Evolutionary conservation across 2,329 filamentous ascomycete genomes (phyloP), one percentile per base, ranked within the genome.

Genomic region (Lachnellula subtilissima): DNA sequence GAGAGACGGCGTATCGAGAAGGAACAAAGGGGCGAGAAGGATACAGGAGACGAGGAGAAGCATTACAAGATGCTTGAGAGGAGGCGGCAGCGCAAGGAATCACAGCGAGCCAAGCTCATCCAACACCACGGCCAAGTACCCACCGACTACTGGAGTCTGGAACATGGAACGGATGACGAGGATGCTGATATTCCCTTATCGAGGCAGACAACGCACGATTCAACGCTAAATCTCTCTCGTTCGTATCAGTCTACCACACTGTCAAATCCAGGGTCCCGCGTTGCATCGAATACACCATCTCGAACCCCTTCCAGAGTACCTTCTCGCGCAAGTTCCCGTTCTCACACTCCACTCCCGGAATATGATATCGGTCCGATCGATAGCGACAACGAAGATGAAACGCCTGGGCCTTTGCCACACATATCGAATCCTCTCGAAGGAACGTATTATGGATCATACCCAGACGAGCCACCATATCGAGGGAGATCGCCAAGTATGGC

Each of bases 1-100:
- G 94, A 99, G 71, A 89, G 90, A 65, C 81, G 85, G 56, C 84
- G 92, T 54, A 82, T 94, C 63, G 88, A 95, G 69, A 83, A 84
- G 52, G 88, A 91, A 67, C 81, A 84, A 69, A 77, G 75, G 36
- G 82, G 82, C 53, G 78, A 85, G 60, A 72, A 77, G n/a, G 78
- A 80, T 63, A 78, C 78, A 39, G 65, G 75, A 77, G 60, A 83
- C 84, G 67, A 80, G 70, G 78, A 86, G 60, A 78, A 80, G 40
- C 85, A 84, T 67, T 74, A 81, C 52, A 78, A 81, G 63, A 73
- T 84, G 23, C 74, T 84, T 22, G 79, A 86, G 62, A 79, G 80
- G 59, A 80, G 83, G 8, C 80, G 82, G 40, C 77, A 77, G 48
- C 67, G 82, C 51, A 84, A 82, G 57, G 78, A 84, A 47, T 63